These are phyloP conservation scores for Fusarium sp. DNA, from an alignment of 2,329 filamentous ascomycete species.

Conservation along the genomic window DNA sequence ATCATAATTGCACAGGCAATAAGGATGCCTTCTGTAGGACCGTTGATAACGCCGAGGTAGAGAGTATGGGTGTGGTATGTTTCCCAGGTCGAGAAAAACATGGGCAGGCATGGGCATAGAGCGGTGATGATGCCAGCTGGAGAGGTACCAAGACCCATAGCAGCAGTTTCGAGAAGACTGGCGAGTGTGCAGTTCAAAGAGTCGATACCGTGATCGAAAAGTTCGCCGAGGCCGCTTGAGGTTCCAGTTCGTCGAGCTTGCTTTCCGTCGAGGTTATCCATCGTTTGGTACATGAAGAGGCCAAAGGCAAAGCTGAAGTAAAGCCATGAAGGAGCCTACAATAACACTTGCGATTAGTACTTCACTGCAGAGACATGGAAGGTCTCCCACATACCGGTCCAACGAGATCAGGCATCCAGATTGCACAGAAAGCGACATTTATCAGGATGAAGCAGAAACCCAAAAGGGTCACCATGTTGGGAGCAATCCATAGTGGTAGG, in stretches of 20 bases:
- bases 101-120: conserved; percentile 88
- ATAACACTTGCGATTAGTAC: conserved; percentile 16
- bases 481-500: conserved; percentile 93
- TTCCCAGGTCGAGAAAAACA: conserved; percentile 99
- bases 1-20: conserved; percentile 89
- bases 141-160: conserved; percentile 89
- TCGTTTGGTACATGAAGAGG: conserved; percentile 98
- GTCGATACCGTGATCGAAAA: conserved; percentile 99
- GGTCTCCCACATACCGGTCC: conserved; percentile 73
- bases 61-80: conserved; percentile 98
- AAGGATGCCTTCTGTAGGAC: conserved; percentile 93
- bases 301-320: conserved; percentile 97
- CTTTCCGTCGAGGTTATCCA: conserved; percentile 99
- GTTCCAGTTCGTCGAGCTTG: conserved; percentile 95
- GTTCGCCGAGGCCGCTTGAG: conserved; percentile 91
- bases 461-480: conserved; percentile 95
- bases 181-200: conserved; percentile 96
- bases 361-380: background rate
- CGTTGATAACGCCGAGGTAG: conserved; percentile 96
- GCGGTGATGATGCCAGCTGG: conserved; percentile 90
- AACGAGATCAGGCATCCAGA: conserved; percentile 88
- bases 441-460: conserved; percentile 94
- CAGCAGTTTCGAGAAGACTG: conserved; percentile 88
- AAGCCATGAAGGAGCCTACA: conserved; percentile 84
- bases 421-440: conserved; percentile 78